phyloP scores from a whole-genome alignment of 306 rosid genomes.

The Prunus armeniaca region DNA sequence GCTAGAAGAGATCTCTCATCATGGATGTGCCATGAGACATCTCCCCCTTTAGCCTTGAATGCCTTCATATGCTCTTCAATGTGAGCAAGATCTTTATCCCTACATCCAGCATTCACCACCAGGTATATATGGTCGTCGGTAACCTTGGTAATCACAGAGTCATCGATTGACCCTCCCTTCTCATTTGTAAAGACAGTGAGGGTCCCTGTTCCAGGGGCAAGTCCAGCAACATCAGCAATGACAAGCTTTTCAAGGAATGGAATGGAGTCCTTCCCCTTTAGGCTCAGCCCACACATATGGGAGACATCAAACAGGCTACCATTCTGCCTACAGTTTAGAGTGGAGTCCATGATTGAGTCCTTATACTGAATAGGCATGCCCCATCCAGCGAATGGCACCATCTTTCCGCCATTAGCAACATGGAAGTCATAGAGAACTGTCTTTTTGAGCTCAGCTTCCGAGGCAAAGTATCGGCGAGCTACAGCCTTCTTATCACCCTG shows the following conservation, averaged over 20 bases:
- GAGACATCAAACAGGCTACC: slow-evolving; percentile 87
- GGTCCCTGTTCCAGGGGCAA: slow-evolving; percentile 76
- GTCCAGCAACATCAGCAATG: slow-evolving; percentile 83
- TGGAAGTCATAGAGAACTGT: slow-evolving; percentile 84
- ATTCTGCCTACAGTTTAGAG: slow-evolving; percentile 78
- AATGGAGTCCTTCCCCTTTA: slow-evolving; percentile 73
- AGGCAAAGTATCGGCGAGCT: slow-evolving; percentile 60
- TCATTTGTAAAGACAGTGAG: slow-evolving; percentile 88
- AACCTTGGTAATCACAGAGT: slow-evolving; percentile 90
- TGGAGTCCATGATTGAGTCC: slow-evolving; percentile 91
- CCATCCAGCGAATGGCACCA: slow-evolving; percentile 99
- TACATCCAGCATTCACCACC: slow-evolving; percentile 94
- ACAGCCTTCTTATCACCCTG: slow-evolving; percentile 74
- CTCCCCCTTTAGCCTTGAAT: slow-evolving; percentile 96
- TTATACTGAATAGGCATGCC: slow-evolving; percentile 96
- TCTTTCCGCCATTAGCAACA: slow-evolving; percentile 84
- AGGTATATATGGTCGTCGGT: slow-evolving; percentile 72
- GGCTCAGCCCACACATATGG: slow-evolving; percentile 92
- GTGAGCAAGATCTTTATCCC: slow-evolving; percentile 94
- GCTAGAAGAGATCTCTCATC: slow-evolving; percentile 96
- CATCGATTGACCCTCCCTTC: slow-evolving; percentile 94
- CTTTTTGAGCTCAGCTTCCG: slow-evolving; percentile 80
- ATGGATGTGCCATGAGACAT: slow-evolving; percentile 92
- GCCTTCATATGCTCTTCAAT: slow-evolving; percentile 92
- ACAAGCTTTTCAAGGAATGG: slow-evolving; percentile 83